Conservation (phyloP, 2,329 filamentous ascomycete species). For the Cladosporium sp. region DNA sequence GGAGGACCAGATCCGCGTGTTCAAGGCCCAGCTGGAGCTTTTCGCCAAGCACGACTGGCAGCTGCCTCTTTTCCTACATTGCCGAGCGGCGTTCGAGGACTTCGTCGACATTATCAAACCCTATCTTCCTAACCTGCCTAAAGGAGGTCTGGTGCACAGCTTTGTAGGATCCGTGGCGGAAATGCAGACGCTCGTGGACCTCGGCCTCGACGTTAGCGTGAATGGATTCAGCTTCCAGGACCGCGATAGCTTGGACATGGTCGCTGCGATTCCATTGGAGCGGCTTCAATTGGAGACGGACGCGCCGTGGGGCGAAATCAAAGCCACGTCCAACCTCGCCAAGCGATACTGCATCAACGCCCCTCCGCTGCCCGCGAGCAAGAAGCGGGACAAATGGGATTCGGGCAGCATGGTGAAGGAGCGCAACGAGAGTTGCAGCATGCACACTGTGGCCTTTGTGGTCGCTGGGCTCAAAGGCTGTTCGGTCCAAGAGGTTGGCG, state of each 20-base stretch:
- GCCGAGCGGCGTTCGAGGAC: conserved; percentile 38
- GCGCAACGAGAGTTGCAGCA: conserved; percentile 46
- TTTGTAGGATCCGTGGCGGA: conserved; percentile 36
- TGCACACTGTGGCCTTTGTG: conserved; percentile 42
- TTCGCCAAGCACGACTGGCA: conserved; percentile 28
- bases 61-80: conserved; percentile 39
- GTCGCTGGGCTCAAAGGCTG: conserved; percentile 45
- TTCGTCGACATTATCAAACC: conserved; percentile 38
- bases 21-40: conserved; percentile 38
- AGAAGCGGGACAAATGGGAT: conserved; percentile 48
- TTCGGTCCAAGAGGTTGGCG: conserved; percentile 37
- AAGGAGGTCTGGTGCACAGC: conserved; percentile 35
- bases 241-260: conserved; percentile 38
- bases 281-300: conserved; percentile 44
- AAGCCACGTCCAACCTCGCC: conserved; percentile 31
- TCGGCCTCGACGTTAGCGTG: conserved; percentile 43
- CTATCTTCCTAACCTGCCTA: conserved; percentile 34
- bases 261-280: conserved; percentile 35
- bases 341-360: conserved; percentile 32
- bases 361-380: conserved; percentile 31
- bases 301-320: conserved; percentile 44
- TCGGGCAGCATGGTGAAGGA: conserved; percentile 44
- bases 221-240: conserved; percentile 45
- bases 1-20: conserved; percentile 36
- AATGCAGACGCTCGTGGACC: conserved; percentile 33